Evolutionary conservation across 2,329 filamentous ascomycete species (phyloP), one percentile per base, ranked within the genome.

Genomic region (Colletotrichum tropicale): DNA sequence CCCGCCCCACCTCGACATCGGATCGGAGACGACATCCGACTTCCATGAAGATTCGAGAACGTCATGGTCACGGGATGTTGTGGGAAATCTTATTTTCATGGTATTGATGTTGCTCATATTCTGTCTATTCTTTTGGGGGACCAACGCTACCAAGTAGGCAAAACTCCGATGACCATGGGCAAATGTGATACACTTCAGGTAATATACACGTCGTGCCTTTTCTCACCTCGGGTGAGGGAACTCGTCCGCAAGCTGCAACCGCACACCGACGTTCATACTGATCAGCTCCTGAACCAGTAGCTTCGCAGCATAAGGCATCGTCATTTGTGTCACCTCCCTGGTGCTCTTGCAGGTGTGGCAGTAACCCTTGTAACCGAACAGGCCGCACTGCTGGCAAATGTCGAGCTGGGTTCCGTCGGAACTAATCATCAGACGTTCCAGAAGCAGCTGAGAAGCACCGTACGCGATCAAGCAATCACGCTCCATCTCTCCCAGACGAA

Each of bases 381-480:
- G 91, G 4, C 97, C 97, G 81, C 97, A 99, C 72, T 90, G 90
- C 86, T 98, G 96, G 85, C 98, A 99, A 71, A 99, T 94, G 83
- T 99, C 97, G 65, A 98, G 94, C 79, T 94, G 90, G 78, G 97
- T 95, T 13, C 94, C 95, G 86, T 99, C 97, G 2, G 95, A 98
- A 77, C 94, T 96, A 77, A 98, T 91, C 98, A 99, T 99, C 76
- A 99, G 88, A 48, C 97, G 92, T 86, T 99, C 97, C 5, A 98
- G 89, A 36, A 99, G 89, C 43, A 99, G 89, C 85, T 99, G 97
- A 70, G 93, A 96, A 10, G 97, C 97, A 73, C 97, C 97, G 83
- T 99, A 99, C 12, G 97, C 97, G 80, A 99, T 98, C 77, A 99
- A 85, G 86, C 97, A 99, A 88, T 99, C 97, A 80, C 97, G 95